Base-by-base conservation (phyloP, 176 grass and related monocot genomes). In the Eragrostis nindensis region DNA sequence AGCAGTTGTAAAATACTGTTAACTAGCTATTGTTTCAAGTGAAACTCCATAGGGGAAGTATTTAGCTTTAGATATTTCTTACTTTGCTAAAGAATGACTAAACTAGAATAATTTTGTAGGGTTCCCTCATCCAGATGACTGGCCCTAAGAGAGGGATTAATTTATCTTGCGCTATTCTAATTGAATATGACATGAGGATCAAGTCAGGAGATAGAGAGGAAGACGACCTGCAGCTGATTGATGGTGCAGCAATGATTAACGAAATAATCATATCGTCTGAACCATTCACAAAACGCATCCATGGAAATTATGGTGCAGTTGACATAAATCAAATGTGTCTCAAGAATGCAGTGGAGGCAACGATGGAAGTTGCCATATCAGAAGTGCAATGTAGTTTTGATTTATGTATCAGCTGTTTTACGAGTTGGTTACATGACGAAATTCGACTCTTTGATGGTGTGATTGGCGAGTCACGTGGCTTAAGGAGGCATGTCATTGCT, bases 141-240 rank as follows among this genome's bases (percentile, higher is more conserved):
- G 74, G 74, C 15, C 74, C 42, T 63, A 77, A 63, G 74, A 16
- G 74, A 77, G 56, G 55, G 57, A 77, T 77, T 19, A 24, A 63
- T 36, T 36, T 36, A 36, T 36, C 32, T 36, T 36, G 45, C 26
- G 9, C 3, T 64, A 17, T 62, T 77, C 59, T 77, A n/a, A 10
- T 77, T 19, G 75, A 77, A 47, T 64, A 36, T 64, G 59, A 64
- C 25, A 62, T 63, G 57, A 47, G 57, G 40, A 47, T 62, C 59
- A 77, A 64, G 43, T 46, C 9, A 47, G 43, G 41, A 5, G 32
- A 39, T 18, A 45, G 27, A 78, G 44, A 50, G 36, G 26, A 43
- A 19, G 59, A 53, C 57, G 65, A 80, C 57, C 66, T 69, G 1
- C 65, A 80, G 78, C 16, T 80, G 65, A 80, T 70, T 16, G 78